Evolutionary conservation across 2,329 filamentous ascomycete species (phyloP).

Genomic region (Amauroascus niger): DNA sequence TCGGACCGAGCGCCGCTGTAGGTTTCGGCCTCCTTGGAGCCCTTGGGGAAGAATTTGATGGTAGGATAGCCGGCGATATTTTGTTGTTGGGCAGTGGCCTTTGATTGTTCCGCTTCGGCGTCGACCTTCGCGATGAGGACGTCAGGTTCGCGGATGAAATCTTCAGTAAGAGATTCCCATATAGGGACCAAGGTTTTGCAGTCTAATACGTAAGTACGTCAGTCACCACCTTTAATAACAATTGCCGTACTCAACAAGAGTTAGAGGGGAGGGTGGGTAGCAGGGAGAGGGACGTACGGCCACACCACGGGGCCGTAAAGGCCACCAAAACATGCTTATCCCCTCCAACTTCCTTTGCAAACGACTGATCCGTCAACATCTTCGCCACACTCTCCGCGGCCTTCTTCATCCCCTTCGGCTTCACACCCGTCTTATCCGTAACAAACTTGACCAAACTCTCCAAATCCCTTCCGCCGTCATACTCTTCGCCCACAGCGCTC

Average conservation of each 20-base stretch:
- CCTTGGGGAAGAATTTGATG: slow-evolving; percentile 93
- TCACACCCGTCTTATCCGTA: slow-evolving; percentile 74
- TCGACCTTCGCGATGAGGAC: slow-evolving; percentile 93
- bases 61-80: slow-evolving; percentile 84
- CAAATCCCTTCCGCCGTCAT: slow-evolving; percentile 75
- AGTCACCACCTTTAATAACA: slow-evolving; percentile 1
- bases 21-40: slow-evolving; percentile 58
- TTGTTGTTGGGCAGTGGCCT: slow-evolving; percentile 63
- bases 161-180: slow-evolving; percentile 78
- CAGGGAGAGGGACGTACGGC: slow-evolving; percentile 68
- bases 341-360: slow-evolving; percentile 65
- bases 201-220: slow-evolving; percentile 51
- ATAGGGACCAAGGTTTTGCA: slow-evolving; percentile 88
- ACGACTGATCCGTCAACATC: slow-evolving; percentile 69
- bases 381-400: slow-evolving; percentile 64
- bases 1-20: slow-evolving; percentile 73
- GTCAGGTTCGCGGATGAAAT: slow-evolving; percentile 66
- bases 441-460: slow-evolving; percentile 77
- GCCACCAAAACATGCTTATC: slow-evolving; percentile 89
- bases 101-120: slow-evolving; percentile 77
- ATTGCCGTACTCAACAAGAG: background rate
- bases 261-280: background rate
- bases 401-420: slow-evolving; percentile 54
- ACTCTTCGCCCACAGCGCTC: slow-evolving; percentile 73
- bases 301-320: slow-evolving; percentile 97